A percentile compares a stretch with the other conserved stretches of the same genome.
Conservation (phyloP, 2,329 filamentous ascomycete species). For the Gyromitra esculenta region DNA sequence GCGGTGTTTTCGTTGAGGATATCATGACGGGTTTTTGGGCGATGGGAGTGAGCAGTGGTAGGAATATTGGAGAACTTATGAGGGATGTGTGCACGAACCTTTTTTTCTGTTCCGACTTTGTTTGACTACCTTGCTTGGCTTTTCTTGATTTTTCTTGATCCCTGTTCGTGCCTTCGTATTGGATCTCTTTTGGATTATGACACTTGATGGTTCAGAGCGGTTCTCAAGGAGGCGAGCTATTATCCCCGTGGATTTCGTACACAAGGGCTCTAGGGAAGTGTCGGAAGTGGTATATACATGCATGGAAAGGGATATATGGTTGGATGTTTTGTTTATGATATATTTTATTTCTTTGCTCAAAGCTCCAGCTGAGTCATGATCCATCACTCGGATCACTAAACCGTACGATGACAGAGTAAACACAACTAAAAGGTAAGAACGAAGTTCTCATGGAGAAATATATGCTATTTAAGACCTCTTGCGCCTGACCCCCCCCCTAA, state of each 20-base stretch:
- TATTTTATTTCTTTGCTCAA: background rate
- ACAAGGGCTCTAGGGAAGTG: background rate
- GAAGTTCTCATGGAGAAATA: background rate
- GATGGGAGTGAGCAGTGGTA: no score
- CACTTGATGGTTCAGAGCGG: no score
- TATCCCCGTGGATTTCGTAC: background rate
- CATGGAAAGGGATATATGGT: background rate
- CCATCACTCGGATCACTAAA: background rate
- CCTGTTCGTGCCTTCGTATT: background rate
- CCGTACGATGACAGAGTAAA: background rate
- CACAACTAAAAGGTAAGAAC: background rate
- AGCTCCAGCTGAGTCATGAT: background rate
- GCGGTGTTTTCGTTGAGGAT: background rate
- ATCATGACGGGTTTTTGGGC: background rate
- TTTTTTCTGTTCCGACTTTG: background rate
- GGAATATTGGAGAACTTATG: background rate
- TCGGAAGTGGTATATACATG: constrained; percentile 1
- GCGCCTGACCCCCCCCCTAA: background rate
- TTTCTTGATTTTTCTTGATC: background rate
- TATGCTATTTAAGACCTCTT: background rate
- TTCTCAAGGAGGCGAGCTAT: background rate
- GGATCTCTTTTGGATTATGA: background rate
- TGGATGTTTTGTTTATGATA: background rate
- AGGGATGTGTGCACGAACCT: constrained; percentile 2
- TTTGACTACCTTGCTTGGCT: background rate